Evolutionary conservation across 2,329 filamentous ascomycete species (phyloP), one percentile per base, ranked within the genome.

Genomic region (Botrytis pseudocinerea): DNA sequence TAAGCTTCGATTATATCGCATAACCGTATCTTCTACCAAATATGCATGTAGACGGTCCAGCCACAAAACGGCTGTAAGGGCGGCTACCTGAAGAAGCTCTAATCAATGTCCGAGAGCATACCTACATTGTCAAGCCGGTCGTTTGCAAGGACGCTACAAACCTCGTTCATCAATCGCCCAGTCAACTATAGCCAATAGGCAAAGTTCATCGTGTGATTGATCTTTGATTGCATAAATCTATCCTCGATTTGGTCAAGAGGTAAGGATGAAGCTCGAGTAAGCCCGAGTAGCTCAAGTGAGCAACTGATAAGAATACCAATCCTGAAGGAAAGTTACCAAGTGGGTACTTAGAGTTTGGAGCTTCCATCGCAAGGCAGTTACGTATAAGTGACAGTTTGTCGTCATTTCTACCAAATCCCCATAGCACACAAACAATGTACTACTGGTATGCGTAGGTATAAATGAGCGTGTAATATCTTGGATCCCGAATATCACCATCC

Each of bases 191-290:
- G 14, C 44, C 32, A 38, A 66, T 40, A 10, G 12, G 16, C n/a
- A 20, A 4, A 40, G 6, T 7, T 38, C 10, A 51, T 51, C 44
- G 32, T 66, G 44, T 51, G 32, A 51, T 38, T 51, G 32, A n/a
- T n/a, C 48, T n/a, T n/a, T 51, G 48, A n/a, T 51, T 51, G 63
- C 63, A 66, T n/a, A 38, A 14, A n/a, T 51, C 60, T 65, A 48
- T 35, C 28, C 18, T 22, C 18, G 16, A 25, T 65, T 25, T 28
- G 32, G 28, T 48, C 32, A 20, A n/a, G 62, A 65, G 42, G 44
- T n/a, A 38, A 65, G 4, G 44, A 66, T 66, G 32, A 38, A 38
- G 46, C 32, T 66, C 32, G n/a, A 28, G 32, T 20, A 51, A 46
- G 12, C n/a, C 32, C 32, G 14, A 28, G 32, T 32, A 46, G 62